A percentile compares a stretch with the other conserved stretches of the same genome.
Conservation (phyloP, 2,329 filamentous ascomycete genomes). For the Penicillium sp. region DNA sequence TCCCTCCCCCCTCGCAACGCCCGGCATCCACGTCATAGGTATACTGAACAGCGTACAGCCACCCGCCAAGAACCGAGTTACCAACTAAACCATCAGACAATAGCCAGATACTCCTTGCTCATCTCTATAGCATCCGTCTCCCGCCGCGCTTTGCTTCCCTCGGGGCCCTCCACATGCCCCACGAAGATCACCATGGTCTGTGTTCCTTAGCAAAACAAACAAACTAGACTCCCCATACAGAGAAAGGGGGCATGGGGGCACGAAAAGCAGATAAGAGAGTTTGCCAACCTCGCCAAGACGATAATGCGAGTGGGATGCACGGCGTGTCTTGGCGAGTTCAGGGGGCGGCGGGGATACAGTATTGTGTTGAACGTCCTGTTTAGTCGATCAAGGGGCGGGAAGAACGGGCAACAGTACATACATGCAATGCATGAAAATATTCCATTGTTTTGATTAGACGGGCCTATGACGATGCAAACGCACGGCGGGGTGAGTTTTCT, state of each 20-base stretch:
- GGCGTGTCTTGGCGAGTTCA: slow-evolving; percentile 26
- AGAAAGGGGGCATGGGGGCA: background rate
- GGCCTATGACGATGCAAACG: background rate
- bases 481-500: background rate
- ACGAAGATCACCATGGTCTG: background rate
- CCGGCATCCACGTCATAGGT: background rate
- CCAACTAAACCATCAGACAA: background rate
- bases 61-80: slow-evolving; percentile 14
- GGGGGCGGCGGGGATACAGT: slow-evolving; percentile 4
- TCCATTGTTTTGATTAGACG: background rate
- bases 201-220: background rate
- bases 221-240: background rate
- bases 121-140: background rate
- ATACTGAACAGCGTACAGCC: slow-evolving; percentile 8
- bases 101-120: background rate
- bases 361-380: background rate
- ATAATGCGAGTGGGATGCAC: slow-evolving; percentile 33
- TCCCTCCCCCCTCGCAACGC: background rate
- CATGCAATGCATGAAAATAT: background rate
- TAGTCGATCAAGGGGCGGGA: slow-evolving; percentile 2
- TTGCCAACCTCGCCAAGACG: slow-evolving; percentile 21
- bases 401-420: background rate
- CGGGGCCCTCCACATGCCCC: background rate
- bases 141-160: background rate
- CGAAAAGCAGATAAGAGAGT: slow-evolving; percentile 1